Evolutionary conservation across 2,329 filamentous ascomycete genomes (phyloP).

Genomic region (Scedosporium dehoogii): DNA sequence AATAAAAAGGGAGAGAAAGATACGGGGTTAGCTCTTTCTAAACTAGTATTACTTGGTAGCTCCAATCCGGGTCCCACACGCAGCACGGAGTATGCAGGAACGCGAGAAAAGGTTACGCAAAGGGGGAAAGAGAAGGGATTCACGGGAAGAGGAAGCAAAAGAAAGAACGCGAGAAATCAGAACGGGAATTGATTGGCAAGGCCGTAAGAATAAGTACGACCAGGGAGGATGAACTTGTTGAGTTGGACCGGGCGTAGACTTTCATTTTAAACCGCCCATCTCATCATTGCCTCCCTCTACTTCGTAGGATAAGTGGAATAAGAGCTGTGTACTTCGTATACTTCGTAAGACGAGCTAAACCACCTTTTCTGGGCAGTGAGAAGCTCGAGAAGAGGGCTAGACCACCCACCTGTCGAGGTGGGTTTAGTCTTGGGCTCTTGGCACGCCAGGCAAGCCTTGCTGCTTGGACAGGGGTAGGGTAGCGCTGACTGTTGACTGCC

Average conservation of each 20-base stretch:
- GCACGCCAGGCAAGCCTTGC: not conserved
- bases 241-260: not conserved
- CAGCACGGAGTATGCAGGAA: not conserved
- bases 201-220: not conserved
- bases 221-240: not conserved
- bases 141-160: not conserved
- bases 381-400: not conserved
- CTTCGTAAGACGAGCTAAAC: no score
- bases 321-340: not conserved
- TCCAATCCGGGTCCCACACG: not conserved
- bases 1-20: not conserved
- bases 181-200: not conserved
- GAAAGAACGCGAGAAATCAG: not conserved
- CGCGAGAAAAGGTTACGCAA: not conserved
- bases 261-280: not conserved
- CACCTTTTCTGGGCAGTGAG: not conserved
- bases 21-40: not conserved
- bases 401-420: not conserved
- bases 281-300: not conserved
- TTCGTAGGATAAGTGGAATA: not conserved
- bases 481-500: not conserved
- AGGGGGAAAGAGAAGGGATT: not conserved
- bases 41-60: no score
- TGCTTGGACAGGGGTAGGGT: not conserved
- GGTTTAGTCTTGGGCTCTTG: not conserved